Conservation (phyloP, 176 grass and related monocot species). For the Eragrostis nindensis region DNA sequence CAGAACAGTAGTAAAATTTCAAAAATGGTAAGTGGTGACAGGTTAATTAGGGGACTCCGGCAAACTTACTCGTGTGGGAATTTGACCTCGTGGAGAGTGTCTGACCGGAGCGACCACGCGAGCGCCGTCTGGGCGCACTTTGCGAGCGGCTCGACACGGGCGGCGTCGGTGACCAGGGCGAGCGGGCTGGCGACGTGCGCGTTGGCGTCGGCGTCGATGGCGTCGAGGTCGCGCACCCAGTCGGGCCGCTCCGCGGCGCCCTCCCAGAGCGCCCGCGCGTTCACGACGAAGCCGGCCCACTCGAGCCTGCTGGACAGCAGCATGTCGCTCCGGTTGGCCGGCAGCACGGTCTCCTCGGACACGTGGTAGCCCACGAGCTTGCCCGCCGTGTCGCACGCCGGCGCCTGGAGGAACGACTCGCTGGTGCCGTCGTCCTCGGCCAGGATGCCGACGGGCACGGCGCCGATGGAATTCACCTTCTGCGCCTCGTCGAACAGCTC, state of each 20-base stretch:
- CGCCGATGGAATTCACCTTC: constrained; percentile 75
- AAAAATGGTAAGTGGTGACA: background rate
- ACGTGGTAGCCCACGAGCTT: constrained; percentile 71
- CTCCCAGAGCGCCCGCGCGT: constrained; percentile 73
- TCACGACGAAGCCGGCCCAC: constrained; percentile 85
- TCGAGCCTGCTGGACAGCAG: constrained; percentile 63
- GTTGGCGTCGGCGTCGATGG: constrained; percentile 40
- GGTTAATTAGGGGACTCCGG: background rate
- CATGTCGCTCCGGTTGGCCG: constrained; percentile 53
- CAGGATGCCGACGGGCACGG: constrained; percentile 65
- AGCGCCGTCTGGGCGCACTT: constrained; percentile 68
- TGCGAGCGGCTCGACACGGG: constrained; percentile 72
- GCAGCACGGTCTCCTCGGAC: constrained; percentile 51
- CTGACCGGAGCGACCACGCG: constrained; percentile 85
- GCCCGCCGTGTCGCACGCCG: constrained; percentile 69
- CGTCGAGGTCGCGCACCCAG: constrained; percentile 76
- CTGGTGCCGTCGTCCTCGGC: constrained; percentile 61
- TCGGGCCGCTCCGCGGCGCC: constrained; percentile 40
- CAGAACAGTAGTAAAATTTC: constrained; percentile 11
- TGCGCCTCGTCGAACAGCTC: constrained; percentile 95
- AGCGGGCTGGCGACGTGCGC: constrained; percentile 52
- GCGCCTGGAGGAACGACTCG: constrained; percentile 72
- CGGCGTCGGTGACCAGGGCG: constrained; percentile 66
- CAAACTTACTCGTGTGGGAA: constrained; percentile 85
- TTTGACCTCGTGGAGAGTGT: constrained; percentile 63